phyloP scores from a whole-genome alignment of 169 alveolate species.

The Eimeria brunetti region DNA sequence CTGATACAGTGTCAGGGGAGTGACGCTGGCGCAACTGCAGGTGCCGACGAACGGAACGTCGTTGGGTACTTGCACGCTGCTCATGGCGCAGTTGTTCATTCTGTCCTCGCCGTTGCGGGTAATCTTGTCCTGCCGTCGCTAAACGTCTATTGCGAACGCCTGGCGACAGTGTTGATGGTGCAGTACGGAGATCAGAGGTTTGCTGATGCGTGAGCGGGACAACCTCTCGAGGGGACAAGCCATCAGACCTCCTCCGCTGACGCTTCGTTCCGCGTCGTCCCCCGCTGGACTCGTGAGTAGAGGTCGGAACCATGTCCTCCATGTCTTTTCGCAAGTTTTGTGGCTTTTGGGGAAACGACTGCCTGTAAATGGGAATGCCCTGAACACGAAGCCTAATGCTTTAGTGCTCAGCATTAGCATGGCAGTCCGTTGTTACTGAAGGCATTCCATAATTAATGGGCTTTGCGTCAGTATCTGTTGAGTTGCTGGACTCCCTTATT shows the following conservation, averaged over 20 bases:
- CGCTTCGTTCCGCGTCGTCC: slow-evolving; percentile 55
- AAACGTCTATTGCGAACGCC: slow-evolving; percentile 50
- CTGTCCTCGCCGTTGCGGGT: slow-evolving; percentile 13
- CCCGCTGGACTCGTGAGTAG: slow-evolving; percentile 23
- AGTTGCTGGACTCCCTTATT: not conserved
- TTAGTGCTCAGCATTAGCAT: not conserved
- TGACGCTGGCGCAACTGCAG: slow-evolving; percentile 50
- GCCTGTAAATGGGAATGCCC: not conserved
- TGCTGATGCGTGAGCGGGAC: slow-evolving; percentile 19
- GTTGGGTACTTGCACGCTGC: slow-evolving; percentile 25
- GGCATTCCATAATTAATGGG: not conserved
- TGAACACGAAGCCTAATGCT: not conserved
- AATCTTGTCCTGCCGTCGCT: not conserved
- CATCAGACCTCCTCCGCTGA: slow-evolving; percentile 53
- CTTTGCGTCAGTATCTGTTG: not conserved
- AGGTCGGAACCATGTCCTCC: not conserved
- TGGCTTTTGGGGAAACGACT: not conserved
- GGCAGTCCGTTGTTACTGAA: not conserved
- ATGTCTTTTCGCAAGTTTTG: not conserved
- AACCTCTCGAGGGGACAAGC: slow-evolving; percentile 40
- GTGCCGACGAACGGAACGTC: slow-evolving; percentile 36
- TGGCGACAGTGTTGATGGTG: not conserved
- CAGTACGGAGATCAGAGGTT: not conserved
- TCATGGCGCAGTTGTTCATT: slow-evolving; percentile 34
- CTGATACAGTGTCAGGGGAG: slow-evolving; percentile 14